phyloP scores from a whole-genome alignment of 2,329 filamentous ascomycete genomes.

The Podosphaera leucotricha region DNA sequence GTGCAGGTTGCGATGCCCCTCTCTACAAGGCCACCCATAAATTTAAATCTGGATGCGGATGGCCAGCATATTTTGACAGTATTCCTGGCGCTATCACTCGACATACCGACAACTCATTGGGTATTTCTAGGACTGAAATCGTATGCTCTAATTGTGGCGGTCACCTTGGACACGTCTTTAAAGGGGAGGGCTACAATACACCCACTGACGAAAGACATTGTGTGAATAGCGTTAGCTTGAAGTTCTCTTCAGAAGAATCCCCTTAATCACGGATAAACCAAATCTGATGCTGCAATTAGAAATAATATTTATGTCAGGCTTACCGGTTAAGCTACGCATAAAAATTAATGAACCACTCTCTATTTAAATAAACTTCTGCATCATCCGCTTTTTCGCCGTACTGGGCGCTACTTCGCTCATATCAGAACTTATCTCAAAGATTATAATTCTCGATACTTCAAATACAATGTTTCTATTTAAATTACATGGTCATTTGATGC shows the following conservation, averaged over 20 bases:
- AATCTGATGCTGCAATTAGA: slow-evolving; percentile 19
- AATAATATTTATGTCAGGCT: too few relatives aligned
- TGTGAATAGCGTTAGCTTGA: slow-evolving; percentile 81
- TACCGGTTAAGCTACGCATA: too few relatives aligned
- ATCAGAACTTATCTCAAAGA: too few relatives aligned
- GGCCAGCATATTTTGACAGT: slow-evolving; percentile 95
- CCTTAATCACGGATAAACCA: slow-evolving; percentile 11
- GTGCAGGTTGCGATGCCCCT: slow-evolving; percentile 64
- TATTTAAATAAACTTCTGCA: too few relatives aligned
- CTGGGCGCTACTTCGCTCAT: too few relatives aligned
- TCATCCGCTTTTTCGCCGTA: too few relatives aligned
- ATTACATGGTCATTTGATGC: too few relatives aligned
- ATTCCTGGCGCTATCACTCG: slow-evolving; percentile 74
- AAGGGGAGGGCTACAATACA: slow-evolving; percentile 61
- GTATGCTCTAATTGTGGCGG: slow-evolving; percentile 87
- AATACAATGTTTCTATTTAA: too few relatives aligned
- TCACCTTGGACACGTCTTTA: slow-evolving; percentile 76
- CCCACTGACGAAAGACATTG: slow-evolving; percentile 94
- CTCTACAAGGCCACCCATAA: slow-evolving; percentile 88
- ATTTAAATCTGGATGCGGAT: slow-evolving; percentile 89
- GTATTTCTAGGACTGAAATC: slow-evolving; percentile 80
- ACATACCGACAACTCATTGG: slow-evolving; percentile 51
- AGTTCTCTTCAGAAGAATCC: slow-evolving; percentile 32
- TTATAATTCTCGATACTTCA: too few relatives aligned
- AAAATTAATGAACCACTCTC: too few relatives aligned